Evolutionary conservation across 345 rosid genomes (phyloP).

Genomic region (Capsella bursapastoris): DNA sequence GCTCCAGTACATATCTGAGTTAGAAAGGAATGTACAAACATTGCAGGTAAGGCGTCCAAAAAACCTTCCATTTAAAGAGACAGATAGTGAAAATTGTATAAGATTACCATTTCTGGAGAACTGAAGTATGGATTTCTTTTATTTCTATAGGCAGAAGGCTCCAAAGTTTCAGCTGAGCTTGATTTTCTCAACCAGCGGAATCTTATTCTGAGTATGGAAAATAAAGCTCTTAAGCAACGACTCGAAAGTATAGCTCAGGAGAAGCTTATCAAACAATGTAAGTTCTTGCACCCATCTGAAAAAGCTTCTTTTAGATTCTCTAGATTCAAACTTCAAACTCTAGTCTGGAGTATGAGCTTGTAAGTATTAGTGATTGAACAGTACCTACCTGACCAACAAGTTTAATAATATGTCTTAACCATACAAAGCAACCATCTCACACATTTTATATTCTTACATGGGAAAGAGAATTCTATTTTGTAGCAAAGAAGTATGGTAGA

Average conservation of each 20-base stretch:
- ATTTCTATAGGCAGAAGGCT: slow-evolving; percentile 70
- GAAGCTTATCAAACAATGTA: slow-evolving; percentile 78
- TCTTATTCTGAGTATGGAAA: slow-evolving; percentile 89
- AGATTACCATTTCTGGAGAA: slow-evolving; percentile 3
- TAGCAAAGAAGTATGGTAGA: too few species aligned
- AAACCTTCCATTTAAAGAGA: not conserved
- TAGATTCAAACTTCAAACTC: slow-evolving; percentile 14
- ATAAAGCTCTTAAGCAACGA: slow-evolving; percentile 84
- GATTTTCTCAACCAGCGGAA: slow-evolving; percentile 81
- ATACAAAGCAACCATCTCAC: slow-evolving; percentile 1
- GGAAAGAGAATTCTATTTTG: not conserved
- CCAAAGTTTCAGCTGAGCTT: slow-evolving; percentile 86
- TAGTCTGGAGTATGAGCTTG: slow-evolving; percentile 5
- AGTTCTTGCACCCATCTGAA: slow-evolving; percentile 40
- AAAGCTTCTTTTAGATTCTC: not conserved
- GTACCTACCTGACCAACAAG: not conserved
- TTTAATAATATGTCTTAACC: not conserved
- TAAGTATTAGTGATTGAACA: slow-evolving; percentile 1
- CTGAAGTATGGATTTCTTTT: not conserved
- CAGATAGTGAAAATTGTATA: slow-evolving; percentile 21
- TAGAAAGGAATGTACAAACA: slow-evolving; percentile 95
- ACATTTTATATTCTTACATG: not conserved
- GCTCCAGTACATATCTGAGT: slow-evolving; percentile 98
- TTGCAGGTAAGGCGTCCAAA: slow-evolving; percentile 67
- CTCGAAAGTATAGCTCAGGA: slow-evolving; percentile 82